Evolutionary conservation across 352 stramenopile genomes (phyloP), one percentile per base, ranked within the genome.

Genomic region (Phytophthora vignae): DNA sequence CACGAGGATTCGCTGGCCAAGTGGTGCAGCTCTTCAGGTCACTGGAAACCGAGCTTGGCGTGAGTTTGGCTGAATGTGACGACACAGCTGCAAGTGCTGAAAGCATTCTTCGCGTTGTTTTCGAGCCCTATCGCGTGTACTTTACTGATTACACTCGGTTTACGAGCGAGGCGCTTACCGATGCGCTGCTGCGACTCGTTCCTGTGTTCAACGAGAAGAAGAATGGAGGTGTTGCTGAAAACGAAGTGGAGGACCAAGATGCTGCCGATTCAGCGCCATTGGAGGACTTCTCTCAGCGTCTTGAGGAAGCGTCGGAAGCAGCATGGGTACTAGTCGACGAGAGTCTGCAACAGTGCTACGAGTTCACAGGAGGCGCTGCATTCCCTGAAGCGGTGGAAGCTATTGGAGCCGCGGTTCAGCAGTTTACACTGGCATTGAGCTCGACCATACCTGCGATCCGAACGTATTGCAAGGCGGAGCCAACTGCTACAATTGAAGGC

Each of bases 301-400:
- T 94, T n/a, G 86, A 94, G 59, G 84, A 91, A 58, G 67, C 73
- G 19, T 83, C 83, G 3, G 67, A 73, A 38, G 61, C 67, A 19
- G 58, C 78, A 11, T 90, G 81, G 76, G 31, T 48, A 8, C 25
- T 79, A 50, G 70, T 92, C 25, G 84, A 94, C 31, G 75, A 86
- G 22, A 90, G 73, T 49, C 21, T 94, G 42, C 70, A 81, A 8
- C 71, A 83, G 33, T 90, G 84, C 53, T 90, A 88, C 66, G 75
- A 83, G 55, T 89, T 90, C 64, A 88, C 73, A 8, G 82, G 75
- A 17, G 82, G 86, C 17, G 79, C 77, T 33, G 79, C 79, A 14
- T 93, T 92, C 40, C 86, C 86, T 0, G 86, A 91, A 33, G 85
- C 81, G 0, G 64, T 91, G 6, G 61, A 77, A 38, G 83, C 81